Evolutionary conservation across 2,329 filamentous ascomycete species (phyloP), one percentile per base, ranked within the genome.

Genomic region (Elsinoe ampelina): DNA sequence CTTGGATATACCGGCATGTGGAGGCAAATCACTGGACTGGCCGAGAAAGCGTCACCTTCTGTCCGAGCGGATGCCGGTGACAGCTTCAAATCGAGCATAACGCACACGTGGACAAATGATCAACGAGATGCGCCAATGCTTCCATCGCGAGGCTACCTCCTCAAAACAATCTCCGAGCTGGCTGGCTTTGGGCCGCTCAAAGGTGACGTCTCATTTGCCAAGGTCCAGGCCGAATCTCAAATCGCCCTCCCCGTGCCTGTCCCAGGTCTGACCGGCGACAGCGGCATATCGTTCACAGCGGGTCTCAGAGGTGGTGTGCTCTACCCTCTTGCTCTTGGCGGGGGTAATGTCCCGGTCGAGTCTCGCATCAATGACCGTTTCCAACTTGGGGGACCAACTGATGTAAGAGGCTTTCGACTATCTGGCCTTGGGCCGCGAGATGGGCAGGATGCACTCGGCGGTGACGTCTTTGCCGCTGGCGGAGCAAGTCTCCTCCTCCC

Each of bases 301-400:
- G 88, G 91, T 12, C 74, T 97, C 57, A 82, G 92, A 54, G 82
- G 87, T 17, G 93, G 93, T 35, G 69, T 95, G 50, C 77, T 98
- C 7, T 95, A 86, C 68, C 93, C 93, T 1, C 76, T 98, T 13
- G 80, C 87, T 1, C 73, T 86, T 6, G 82, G 82, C 5, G 74
- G 73, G 54, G 65, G 71, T 15, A 74, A 75, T 50, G 73, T 75
- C 17, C 79, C 85, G 0, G 76, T 80, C 20, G 81, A 85, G 3
- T 95, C 88, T 62, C 83, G 89, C 30, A 80, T 97, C 66, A 96
- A 95, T 68, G 93, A 98, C 70, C 89, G 93, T 43, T 98, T 98
- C 75, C 84, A 90, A 66, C 86, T 98, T 32, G 93, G 93, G 42
- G 93, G 93, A 0, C 92, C 93, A 2, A 95, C 90, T 2, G 92